A percentile compares a stretch with the other conserved stretches of the same genome.
Evolutionary conservation across 306 rosid genomes (phyloP).

Genomic region (Sphenostylis stenocarpa): DNA sequence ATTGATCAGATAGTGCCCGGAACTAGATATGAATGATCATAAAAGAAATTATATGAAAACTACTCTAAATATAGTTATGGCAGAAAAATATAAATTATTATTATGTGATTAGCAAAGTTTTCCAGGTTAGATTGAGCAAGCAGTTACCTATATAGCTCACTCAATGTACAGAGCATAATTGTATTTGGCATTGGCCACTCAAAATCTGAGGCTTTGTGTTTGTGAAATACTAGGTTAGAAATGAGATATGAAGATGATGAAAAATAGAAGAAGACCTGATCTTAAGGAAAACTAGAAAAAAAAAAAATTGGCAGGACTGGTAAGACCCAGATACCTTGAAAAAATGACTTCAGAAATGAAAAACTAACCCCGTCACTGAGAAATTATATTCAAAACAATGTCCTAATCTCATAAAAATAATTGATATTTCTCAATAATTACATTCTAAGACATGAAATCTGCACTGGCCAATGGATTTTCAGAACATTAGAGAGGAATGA

Average conservation of each 20-base stretch:
- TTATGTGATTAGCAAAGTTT: conserved; percentile 17
- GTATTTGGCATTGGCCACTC: background rate
- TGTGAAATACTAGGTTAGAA: background rate
- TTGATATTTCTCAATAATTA: conserved; percentile 13
- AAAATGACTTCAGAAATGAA: background rate
- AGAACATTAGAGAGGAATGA: conserved; percentile 8
- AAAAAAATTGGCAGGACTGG: background rate
- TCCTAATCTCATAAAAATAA: conserved; percentile 1
- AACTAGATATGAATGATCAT: conserved; percentile 49
- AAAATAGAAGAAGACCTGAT: background rate
- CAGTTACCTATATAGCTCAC: background rate
- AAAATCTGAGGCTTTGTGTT: background rate
- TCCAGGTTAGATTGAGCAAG: background rate
- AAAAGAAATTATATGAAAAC: background rate
- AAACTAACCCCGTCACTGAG: background rate
- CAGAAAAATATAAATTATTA: background rate
- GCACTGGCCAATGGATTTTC: background rate
- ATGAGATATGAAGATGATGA: background rate
- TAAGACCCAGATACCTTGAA: background rate
- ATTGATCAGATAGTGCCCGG: conserved; percentile 78
- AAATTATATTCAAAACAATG: background rate
- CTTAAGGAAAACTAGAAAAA: no score
- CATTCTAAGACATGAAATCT: background rate
- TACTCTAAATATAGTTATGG: background rate
- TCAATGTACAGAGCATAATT: background rate